Base-by-base conservation (phyloP, 2,329 filamentous ascomycete genomes). In the Fusarium nodosum region DNA sequence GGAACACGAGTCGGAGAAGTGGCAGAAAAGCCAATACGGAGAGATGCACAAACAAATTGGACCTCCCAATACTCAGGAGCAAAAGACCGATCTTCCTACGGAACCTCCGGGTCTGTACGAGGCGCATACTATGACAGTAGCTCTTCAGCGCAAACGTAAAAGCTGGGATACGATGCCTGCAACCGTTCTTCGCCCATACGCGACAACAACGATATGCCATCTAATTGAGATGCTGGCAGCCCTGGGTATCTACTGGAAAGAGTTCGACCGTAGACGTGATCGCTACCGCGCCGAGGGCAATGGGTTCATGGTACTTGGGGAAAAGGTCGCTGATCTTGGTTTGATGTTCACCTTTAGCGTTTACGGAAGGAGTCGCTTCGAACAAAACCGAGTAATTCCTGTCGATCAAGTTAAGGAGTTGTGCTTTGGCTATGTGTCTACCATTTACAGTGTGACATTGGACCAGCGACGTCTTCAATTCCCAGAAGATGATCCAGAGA, bases 181-280 rank as follows among this genome's bases (percentile, higher is more conserved):
- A 2, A 77, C 78, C 33, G 73, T 86, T 51, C 80, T 78, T 36
- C 83, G 83, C 36, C 85, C 85, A 0, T 87, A 85, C 51, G 85
- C 84, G 4, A 87, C 83, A 0, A 86, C 83, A 0, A 84, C 85
- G n/a, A 85, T 87, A 63, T 86, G 82, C 56, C 86, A 87, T 66
- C 74, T 87, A 5, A 76, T 88, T 31, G 86, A 87, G 77, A 83
- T 87, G 62, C 80, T 85, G 28, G 84, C 84, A 7, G 82, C 84
- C 60, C 77, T 88, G 18, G 85, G 87, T 10, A 80, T 89, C 10
- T 83, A 89, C 75, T 89, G 87, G 87, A 86, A 85, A 65, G 84
- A 86, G 56, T 88, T 88, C 67, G 84, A 88, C 68, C 80, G 84
- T 34, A 82, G 76, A 11, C 77, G 76, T 15, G 84, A 87, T 67